A percentile compares a stretch with the other conserved stretches of the same genome.
Conservation (phyloP, 2,329 filamentous ascomycete species). For the Alternaria consortialis region DNA sequence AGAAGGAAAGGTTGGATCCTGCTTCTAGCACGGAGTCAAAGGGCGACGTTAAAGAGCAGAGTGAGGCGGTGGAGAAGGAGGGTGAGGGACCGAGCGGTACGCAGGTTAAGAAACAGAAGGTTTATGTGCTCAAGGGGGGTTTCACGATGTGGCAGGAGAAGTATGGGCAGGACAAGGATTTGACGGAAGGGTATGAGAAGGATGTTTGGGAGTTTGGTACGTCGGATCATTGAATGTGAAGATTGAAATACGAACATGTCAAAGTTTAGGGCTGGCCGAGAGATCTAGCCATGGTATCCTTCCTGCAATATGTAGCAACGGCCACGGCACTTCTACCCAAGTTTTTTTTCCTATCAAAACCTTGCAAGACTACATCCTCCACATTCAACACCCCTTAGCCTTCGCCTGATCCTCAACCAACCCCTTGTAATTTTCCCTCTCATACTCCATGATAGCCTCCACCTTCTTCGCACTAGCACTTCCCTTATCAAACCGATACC, state of each 20-base stretch:
- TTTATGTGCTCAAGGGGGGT: slow-evolving; percentile 83
- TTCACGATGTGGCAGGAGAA: slow-evolving; percentile 90
- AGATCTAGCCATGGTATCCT: background rate
- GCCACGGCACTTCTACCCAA: background rate
- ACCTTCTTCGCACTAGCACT: slow-evolving; percentile 69
- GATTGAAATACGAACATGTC: background rate
- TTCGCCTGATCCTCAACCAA: slow-evolving; percentile 27
- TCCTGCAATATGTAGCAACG: background rate
- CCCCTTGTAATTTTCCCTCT: slow-evolving; percentile 49
- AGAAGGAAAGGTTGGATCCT: slow-evolving; percentile 65
- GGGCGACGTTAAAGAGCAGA: slow-evolving; percentile 28
- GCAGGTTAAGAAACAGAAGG: slow-evolving; percentile 65
- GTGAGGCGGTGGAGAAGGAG: slow-evolving; percentile 27
- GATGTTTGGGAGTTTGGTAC: slow-evolving; percentile 78
- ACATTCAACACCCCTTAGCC: slow-evolving; percentile 1
- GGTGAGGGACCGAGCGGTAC: slow-evolving; percentile 6
- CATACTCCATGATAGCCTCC: slow-evolving; percentile 59
- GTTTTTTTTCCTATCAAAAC: background rate
- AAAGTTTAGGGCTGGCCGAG: background rate
- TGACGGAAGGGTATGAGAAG: slow-evolving; percentile 86
- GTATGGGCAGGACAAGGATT: slow-evolving; percentile 76
- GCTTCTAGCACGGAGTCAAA: slow-evolving; percentile 26
- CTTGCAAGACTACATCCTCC: background rate
- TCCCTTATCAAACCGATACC: slow-evolving; percentile 78
- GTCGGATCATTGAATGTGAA: slow-evolving; percentile 3